Conservation (phyloP, 2,329 filamentous ascomycete genomes). For the Monosporascus sp. region DNA sequence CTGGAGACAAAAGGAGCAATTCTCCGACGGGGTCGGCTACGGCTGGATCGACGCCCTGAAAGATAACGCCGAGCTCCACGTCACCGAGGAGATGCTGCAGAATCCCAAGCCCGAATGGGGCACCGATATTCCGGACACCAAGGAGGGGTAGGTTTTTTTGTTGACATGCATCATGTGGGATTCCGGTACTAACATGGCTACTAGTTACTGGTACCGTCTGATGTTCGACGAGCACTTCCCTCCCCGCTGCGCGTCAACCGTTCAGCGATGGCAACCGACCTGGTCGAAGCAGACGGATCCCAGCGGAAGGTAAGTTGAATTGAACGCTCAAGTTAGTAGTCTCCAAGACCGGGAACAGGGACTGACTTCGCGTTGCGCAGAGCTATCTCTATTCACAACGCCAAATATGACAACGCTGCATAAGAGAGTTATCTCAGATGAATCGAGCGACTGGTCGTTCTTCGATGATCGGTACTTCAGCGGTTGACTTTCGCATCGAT, state of each 20-base stretch:
- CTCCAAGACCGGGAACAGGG: neutral
- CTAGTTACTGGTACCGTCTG: constrained; percentile 87
- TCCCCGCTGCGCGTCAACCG: constrained; percentile 80
- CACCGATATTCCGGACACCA: constrained; percentile 84
- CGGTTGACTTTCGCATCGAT: neutral
- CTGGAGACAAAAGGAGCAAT: constrained; percentile 99
- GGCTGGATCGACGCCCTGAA: constrained; percentile 98
- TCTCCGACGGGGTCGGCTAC: constrained; percentile 96
- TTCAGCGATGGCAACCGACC: constrained; percentile 93
- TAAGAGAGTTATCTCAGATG: constrained; percentile 18
- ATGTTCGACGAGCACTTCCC: constrained; percentile 99
- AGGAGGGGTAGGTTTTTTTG: constrained; percentile 71
- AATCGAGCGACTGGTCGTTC: neutral
- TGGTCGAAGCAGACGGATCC: constrained; percentile 97
- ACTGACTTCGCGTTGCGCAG: constrained; percentile 33
- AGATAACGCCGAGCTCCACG: constrained; percentile 82
- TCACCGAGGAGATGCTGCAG: constrained; percentile 97
- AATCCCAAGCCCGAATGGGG: constrained; percentile 98
- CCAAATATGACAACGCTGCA: constrained; percentile 59
- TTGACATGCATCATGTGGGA: neutral
- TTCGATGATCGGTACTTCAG: neutral
- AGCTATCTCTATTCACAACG: constrained; percentile 70
- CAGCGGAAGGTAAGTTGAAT: constrained; percentile 67
- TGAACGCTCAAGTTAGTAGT: neutral
- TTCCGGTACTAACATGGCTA: constrained; percentile 18